Percentiles rank a stretch among this genome's conserved stretches.
phyloP scores from a whole-genome alignment of 768 basidiomycete genomes.

The Termitomyces sp. region DNA sequence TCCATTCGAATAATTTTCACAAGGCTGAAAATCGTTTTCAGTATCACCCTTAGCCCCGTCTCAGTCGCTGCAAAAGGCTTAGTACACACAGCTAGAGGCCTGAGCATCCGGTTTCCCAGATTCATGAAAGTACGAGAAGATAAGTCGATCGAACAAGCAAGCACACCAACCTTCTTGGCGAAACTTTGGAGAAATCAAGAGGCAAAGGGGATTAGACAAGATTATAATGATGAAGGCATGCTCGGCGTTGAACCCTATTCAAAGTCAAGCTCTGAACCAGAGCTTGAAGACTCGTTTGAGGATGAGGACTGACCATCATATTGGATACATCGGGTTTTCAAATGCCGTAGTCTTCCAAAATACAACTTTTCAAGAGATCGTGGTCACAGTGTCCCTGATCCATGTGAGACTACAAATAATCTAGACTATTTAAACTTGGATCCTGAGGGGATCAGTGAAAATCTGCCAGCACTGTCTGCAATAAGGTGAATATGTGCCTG shows the following conservation, averaged over 20 bases:
- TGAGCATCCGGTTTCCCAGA: conserved; percentile 85
- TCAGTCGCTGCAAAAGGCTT: conserved; percentile 72
- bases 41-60: conserved; percentile 80
- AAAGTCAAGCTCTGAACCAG: conserved; percentile 23
- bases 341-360: too few relatives aligned
- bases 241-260: conserved; percentile 37
- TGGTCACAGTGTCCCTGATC: too few relatives aligned
- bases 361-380: too few relatives aligned
- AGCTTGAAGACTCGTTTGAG: neutral
- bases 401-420: too few relatives aligned
- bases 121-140: conserved; percentile 74
- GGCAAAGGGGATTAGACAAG: conserved; percentile 22
- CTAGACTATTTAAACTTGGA: too few relatives aligned
- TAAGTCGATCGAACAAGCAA: conserved; percentile 68
- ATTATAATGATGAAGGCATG: conserved; percentile 52
- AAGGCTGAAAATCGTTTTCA: conserved; percentile 18
- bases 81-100: conserved; percentile 48
- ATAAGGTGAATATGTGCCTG: too few relatives aligned
- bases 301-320: neutral
- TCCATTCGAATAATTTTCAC: neutral
- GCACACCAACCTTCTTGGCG: conserved; percentile 63
- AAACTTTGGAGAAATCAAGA: conserved; percentile 65
- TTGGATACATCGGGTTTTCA: too few relatives aligned
- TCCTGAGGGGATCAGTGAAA: too few relatives aligned
- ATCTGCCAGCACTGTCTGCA: too few relatives aligned